A percentile compares a stretch with the other conserved stretches of the same genome.
Conservation (phyloP, 805 yeast genomes). For the Candida succiphila region DNA sequence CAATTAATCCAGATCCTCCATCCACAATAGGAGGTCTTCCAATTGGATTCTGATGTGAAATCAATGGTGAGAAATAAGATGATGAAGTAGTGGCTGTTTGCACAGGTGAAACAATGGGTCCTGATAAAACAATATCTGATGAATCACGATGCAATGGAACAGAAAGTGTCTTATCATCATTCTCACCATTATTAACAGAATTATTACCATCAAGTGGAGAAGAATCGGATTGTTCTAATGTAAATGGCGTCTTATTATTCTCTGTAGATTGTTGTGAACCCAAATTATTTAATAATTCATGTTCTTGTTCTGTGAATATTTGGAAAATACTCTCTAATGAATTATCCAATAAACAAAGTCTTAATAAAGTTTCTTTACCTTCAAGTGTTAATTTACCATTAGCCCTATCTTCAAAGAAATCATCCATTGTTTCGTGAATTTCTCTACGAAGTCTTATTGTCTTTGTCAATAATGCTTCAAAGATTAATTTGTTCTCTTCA, state of each 20-base stretch:
- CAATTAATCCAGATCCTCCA: too few relatives aligned
- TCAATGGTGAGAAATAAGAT: constrained; percentile 7
- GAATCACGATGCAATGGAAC: constrained; percentile 38
- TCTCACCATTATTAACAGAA: constrained; percentile 12
- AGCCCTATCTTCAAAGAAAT: constrained; percentile 34
- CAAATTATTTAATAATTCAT: constrained; percentile 1
- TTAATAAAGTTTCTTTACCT: constrained; percentile 42
- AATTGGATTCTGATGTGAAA: constrained; percentile 2
- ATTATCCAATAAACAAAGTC: constrained; percentile 45
- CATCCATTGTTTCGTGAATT: constrained; percentile 42
- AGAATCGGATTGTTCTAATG: not conserved
- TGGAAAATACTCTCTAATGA: constrained; percentile 43
- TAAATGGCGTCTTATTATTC: constrained; percentile 1
- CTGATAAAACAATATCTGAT: constrained; percentile 39
- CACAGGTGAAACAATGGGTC: constrained; percentile 41
- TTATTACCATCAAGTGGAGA: not conserved
- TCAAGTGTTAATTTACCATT: constrained; percentile 38
- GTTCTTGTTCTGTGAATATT: constrained; percentile 24
- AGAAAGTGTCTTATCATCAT: constrained; percentile 11
- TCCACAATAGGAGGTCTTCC: constrained; percentile 14
- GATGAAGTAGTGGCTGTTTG: constrained; percentile 14
- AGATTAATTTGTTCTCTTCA: constrained; percentile 32
- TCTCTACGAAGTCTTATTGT: constrained; percentile 39
- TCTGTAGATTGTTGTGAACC: not conserved
- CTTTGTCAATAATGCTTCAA: constrained; percentile 40